Evolutionary conservation across 768 basidiomycete genomes (phyloP).

Genomic region (Auricularia heimuer): DNA sequence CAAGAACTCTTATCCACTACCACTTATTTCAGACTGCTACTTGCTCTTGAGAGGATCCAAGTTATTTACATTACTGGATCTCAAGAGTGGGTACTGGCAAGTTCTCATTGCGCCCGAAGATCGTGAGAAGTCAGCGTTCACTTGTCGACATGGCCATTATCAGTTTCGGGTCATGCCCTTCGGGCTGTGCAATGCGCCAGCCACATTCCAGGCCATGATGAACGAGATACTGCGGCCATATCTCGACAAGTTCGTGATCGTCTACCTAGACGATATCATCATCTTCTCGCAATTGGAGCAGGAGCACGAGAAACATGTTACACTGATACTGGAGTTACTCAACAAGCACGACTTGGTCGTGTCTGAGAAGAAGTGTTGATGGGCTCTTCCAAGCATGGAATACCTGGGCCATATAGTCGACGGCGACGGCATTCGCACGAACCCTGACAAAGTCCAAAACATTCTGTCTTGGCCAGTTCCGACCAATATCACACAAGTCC

Average conservation of each 20-base stretch:
- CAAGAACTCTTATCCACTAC: conserved; percentile 2
- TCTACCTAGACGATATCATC: conserved; percentile 13
- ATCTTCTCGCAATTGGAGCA: conserved; percentile 7
- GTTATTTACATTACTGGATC: no score
- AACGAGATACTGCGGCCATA: conserved; percentile 7
- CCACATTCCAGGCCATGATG: conserved; percentile 10
- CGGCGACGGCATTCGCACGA: no score
- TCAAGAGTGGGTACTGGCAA: no score
- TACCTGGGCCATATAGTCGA: no score
- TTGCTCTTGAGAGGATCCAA: no score
- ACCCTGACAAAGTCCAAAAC: no score
- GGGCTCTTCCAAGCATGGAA: background rate
- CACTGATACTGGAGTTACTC: conserved; percentile 3
- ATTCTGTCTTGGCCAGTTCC: no score
- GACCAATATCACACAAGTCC: no score
- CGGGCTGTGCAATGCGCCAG: conserved; percentile 1
- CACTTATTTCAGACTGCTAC: no score
- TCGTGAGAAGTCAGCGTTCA: no score
- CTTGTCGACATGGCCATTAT: no score
- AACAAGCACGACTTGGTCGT: conserved; percentile 5
- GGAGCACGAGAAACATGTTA: conserved; percentile 6
- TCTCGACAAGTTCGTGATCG: conserved; percentile 10
- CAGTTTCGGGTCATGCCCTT: conserved; percentile 9
- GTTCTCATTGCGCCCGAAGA: no score
- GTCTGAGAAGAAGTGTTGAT: conserved; percentile 2